These are phyloP conservation scores for Mallotus japonicus DNA, from an alignment of 441 rosid species.

Conservation along the genomic window DNA sequence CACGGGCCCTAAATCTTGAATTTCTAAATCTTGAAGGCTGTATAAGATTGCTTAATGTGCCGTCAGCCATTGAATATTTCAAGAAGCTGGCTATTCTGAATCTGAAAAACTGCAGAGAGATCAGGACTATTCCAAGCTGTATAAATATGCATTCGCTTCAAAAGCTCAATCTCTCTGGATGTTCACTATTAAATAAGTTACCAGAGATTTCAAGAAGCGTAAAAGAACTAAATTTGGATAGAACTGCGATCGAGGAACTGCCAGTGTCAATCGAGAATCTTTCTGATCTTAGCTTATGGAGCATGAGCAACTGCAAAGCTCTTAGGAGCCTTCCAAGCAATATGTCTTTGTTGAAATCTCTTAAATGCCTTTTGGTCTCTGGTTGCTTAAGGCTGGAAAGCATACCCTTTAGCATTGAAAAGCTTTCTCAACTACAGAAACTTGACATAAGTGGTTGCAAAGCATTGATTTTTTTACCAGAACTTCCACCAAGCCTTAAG, in stretches of 20 bases:
- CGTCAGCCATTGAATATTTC: background rate
- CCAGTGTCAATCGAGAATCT: too few relatives aligned
- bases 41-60: background rate
- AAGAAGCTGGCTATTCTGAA: background rate
- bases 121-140: conserved; percentile 2
- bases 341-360: conserved; percentile 21
- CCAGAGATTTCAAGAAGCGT: too few relatives aligned
- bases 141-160: background rate
- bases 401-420: background rate
- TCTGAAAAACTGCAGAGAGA: background rate
- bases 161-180: background rate
- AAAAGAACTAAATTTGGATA: too few relatives aligned
- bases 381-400: conserved; percentile 12
- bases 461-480: background rate
- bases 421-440: background rate
- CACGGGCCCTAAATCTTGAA: background rate
- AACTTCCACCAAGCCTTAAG: background rate
- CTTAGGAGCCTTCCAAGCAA: conserved; percentile 12
- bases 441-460: conserved; percentile 1
- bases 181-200: too few relatives aligned
- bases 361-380: background rate
- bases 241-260: too few relatives aligned
- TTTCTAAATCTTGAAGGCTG: background rate
- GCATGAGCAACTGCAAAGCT: background rate
- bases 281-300: background rate